Conservation (phyloP, 345 rosid species). For the Salix arbutifolia region DNA sequence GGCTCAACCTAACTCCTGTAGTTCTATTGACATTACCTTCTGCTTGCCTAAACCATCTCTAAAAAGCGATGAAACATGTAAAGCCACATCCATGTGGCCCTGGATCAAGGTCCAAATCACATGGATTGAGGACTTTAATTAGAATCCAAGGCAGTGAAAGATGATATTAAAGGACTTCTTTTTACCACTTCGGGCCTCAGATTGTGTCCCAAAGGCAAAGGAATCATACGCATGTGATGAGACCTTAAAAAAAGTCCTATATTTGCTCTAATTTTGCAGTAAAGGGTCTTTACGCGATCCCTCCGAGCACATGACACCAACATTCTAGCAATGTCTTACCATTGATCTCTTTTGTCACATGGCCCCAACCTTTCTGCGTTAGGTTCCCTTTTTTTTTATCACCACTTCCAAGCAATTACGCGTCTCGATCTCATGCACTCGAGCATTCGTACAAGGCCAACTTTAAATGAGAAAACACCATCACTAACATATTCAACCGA, state of each 20-base stretch:
- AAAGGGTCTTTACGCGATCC: constrained; percentile 17
- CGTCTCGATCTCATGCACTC: not conserved
- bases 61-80: not conserved
- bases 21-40: constrained; percentile 1
- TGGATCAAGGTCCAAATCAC: constrained; percentile 25
- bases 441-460: not conserved
- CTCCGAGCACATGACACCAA: constrained; percentile 40
- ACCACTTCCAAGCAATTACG: constrained; percentile 8
- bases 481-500: not conserved
- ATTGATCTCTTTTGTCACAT: constrained; percentile 29
- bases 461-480: constrained; percentile 1
- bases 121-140: constrained; percentile 36
- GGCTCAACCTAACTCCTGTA: not conserved
- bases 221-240: constrained; percentile 38
- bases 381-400: constrained; percentile 6
- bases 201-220: constrained; percentile 35
- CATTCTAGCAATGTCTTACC: constrained; percentile 19
- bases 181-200: constrained; percentile 26
- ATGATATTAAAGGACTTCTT: constrained; percentile 11
- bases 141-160: constrained; percentile 43
- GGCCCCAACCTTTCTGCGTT: constrained; percentile 16
- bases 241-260: constrained; percentile 18
- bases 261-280: constrained; percentile 15
- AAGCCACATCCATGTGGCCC: constrained; percentile 2
- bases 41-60: constrained; percentile 17